These are phyloP conservation scores for Citrus cavaleriei DNA, from an alignment of 345 rosid species.

Conservation along the genomic window DNA sequence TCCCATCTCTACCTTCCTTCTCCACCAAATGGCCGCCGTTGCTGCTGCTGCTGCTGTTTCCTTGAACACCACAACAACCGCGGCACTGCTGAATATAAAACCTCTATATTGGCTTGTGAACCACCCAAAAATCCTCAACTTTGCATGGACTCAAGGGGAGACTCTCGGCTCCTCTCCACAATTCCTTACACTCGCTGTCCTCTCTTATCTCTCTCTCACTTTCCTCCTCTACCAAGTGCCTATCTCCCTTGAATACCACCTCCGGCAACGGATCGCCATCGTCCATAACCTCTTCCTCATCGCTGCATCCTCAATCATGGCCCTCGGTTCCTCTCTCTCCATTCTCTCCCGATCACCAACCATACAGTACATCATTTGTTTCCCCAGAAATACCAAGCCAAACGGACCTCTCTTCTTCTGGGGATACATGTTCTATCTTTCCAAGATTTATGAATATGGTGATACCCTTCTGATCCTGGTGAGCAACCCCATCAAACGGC, in stretches of 20 bases:
- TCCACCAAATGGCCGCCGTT: neutral
- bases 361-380: slow-evolving; percentile 41
- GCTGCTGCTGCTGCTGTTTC: neutral
- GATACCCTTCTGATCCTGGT: slow-evolving; percentile 59
- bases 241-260: neutral
- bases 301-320: slow-evolving; percentile 36
- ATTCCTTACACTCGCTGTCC: slow-evolving; percentile 29
- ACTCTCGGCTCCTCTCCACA: slow-evolving; percentile 32
- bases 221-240: slow-evolving; percentile 4
- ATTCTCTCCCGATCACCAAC: slow-evolving; percentile 20
- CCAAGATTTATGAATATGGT: slow-evolving; percentile 50
- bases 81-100: neutral
- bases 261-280: slow-evolving; percentile 20
- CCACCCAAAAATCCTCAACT: slow-evolving; percentile 34
- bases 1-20: neutral
- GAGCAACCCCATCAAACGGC: slow-evolving; percentile 36
- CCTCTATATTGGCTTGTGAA: slow-evolving; percentile 30
- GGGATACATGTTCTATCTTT: slow-evolving; percentile 64
- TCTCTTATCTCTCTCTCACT: slow-evolving; percentile 31
- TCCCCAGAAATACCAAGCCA: slow-evolving; percentile 40
- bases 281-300: slow-evolving; percentile 36
- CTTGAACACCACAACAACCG: neutral
- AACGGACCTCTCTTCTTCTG: slow-evolving; percentile 67
- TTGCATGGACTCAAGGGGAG: slow-evolving; percentile 30
- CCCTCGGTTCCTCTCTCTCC: slow-evolving; percentile 36